A percentile compares a stretch with the other conserved stretches of the same genome.
phyloP scores from a whole-genome alignment of 2,329 filamentous ascomycete genomes.

The Fusarium sp. region DNA sequence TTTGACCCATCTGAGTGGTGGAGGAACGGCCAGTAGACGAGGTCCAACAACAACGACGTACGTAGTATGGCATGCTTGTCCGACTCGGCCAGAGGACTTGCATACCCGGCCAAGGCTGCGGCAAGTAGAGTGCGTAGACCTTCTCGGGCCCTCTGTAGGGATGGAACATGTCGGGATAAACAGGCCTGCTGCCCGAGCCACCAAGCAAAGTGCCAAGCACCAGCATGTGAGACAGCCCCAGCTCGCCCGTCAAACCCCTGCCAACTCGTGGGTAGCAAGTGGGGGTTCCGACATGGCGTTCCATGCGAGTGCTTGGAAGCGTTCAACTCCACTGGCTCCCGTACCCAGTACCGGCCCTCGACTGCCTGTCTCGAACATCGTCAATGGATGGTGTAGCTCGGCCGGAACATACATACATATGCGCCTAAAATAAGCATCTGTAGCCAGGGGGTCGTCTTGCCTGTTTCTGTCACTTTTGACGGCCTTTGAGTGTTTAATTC shows the following conservation, averaged over 20 bases:
- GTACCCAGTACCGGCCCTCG: conserved; percentile 25
- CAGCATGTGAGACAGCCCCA: conserved; percentile 30
- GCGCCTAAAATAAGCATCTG: conserved; percentile 43
- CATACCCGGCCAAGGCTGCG: not conserved
- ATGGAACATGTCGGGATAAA: conserved; percentile 39
- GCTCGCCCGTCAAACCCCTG: conserved; percentile 34
- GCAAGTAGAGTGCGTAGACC: not conserved
- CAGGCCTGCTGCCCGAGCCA: conserved; percentile 22
- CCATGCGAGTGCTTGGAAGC: conserved; percentile 41
- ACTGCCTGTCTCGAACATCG: conserved; percentile 34
- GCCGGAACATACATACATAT: conserved; percentile 25
- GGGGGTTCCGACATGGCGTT: conserved; percentile 39
- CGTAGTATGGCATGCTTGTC: not conserved
- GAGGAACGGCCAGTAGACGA: not conserved
- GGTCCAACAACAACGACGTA: not conserved
- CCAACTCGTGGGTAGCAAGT: conserved; percentile 38
- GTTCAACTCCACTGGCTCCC: conserved; percentile 25
- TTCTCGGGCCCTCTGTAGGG: conserved; percentile 6
- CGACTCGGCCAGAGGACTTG: not conserved
- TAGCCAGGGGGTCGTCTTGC: conserved; percentile 30
- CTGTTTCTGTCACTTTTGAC: conserved; percentile 20
- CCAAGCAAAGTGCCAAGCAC: conserved; percentile 13
- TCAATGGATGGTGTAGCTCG: conserved; percentile 17
- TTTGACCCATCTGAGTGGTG: not conserved
- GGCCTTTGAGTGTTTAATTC: conserved; percentile 35